Base-by-base conservation (phyloP, 2,329 filamentous ascomycete genomes). In the Escovopsis sp. region DNA sequence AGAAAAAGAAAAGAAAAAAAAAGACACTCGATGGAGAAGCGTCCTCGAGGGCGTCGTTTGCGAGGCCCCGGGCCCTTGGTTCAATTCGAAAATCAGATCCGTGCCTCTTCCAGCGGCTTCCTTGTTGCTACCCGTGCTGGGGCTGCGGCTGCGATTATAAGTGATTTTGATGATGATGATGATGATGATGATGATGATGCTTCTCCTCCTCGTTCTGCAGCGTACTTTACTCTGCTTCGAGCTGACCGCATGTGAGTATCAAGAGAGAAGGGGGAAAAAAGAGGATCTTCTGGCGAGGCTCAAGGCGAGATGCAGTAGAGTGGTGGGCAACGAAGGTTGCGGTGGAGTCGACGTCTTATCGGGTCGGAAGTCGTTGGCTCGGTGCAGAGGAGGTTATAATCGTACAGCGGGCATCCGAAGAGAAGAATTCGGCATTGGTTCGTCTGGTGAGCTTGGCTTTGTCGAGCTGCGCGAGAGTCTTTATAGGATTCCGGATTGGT, bases 331-430 rank as follows among this genome's bases (percentile, higher is more conserved):
- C 28, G 28, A 11, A 4, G 28, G 28, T 9, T 11, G 28, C 39
- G 43, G 48, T 48, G 49, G 43, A 46, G 47, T 47, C 36, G 45
- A 38, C 41, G 19, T 19, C 49, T 49, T 43, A 44, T 43, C 40
- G 45, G 44, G 48, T 53, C 49, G 54, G 49, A 34, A 49, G 28
- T 37, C 18, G 35, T 19, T 37, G 35, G 35, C 18, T 23, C 35
- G 35, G 12, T 55, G 23, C 23, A 23, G 23, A 23, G 23, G 23
- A 4, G 52, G 56, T 59, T 56, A 57, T 51, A 52, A 52, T 55
- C 49, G 53, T 55, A 51, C 49, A 51, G 48, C 52, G 49, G 48
- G 54, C 58, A 61, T 61, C 53, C 54, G 55, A 51, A 47, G 51
- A 30, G 46, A 47, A 48, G 43, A 41, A 35, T 37, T 28, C 40